Evolutionary conservation across 306 rosid species (phyloP).

Genomic region (Vigna nakashimae): DNA sequence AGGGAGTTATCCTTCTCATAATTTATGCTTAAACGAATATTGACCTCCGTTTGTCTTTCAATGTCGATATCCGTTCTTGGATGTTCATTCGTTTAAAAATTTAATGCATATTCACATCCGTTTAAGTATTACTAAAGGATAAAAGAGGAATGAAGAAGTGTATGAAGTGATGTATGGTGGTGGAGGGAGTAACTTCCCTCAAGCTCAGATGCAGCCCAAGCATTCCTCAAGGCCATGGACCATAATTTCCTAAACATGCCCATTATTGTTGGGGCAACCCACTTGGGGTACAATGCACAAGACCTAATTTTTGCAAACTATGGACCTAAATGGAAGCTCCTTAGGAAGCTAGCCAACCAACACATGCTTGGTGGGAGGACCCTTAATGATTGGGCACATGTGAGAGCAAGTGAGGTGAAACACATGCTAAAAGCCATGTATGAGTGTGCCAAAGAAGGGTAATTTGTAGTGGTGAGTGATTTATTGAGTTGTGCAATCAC

Average conservation of each 20-base stretch:
- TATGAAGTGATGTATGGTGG: no score
- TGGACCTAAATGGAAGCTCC: slow-evolving; percentile 50
- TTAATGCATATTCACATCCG: no score
- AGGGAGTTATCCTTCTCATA: no score
- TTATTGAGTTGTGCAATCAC: slow-evolving; percentile 43
- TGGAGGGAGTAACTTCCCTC: no score
- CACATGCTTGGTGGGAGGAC: slow-evolving; percentile 48
- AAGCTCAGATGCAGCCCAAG: slow-evolving; percentile 45
- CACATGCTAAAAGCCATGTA: slow-evolving; percentile 34
- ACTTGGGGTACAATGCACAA: slow-evolving; percentile 54
- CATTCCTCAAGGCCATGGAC: slow-evolving; percentile 54
- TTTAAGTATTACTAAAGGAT: no score
- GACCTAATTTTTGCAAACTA: slow-evolving; percentile 56
- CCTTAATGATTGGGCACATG: slow-evolving; percentile 38
- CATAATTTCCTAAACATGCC: slow-evolving; percentile 53
- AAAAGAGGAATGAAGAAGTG: no score
- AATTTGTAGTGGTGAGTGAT: slow-evolving; percentile 18
- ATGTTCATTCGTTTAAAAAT: no score
- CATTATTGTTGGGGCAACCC: slow-evolving; percentile 52
- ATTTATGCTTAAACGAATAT: no score
- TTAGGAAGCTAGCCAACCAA: slow-evolving; percentile 37
- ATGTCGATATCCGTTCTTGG: no score
- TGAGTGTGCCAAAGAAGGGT: slow-evolving; percentile 17
- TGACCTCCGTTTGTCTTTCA: no score
- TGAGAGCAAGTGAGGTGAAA: slow-evolving; percentile 37